Base-by-base conservation (phyloP, 257 asterid genomes). In the Solanum piurae region DNA sequence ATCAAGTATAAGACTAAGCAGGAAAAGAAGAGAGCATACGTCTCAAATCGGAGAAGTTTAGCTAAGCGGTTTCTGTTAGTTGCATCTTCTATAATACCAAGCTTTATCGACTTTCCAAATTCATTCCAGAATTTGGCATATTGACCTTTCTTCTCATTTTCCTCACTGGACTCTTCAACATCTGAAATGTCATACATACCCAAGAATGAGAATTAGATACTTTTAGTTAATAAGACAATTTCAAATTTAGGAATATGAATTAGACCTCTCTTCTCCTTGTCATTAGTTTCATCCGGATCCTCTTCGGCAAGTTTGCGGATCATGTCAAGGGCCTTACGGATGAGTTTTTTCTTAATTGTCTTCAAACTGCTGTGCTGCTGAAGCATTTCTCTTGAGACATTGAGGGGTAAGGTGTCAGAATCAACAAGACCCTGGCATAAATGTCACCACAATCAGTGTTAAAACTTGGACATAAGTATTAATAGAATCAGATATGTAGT, bases 301-400 rank as follows among this genome's bases (percentile, higher is more conserved):
- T 97, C 99, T 3, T 95, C 99, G 68, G 99, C 98, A 88, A 97
- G 92, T 89, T 93, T 97, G 85, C 98, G 95, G 83, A 97, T 95
- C 99, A 97, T 95, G 87, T 97, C 99, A 84, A 95, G 98, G 83
- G 99, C 99, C 94, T 96, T 97, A 85, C 99, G 94, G 83, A 97
- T 96, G 88, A 96, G 98, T 91, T 97, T 97, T 94, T 95, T 97
- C 93, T 97, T 97, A 37, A 97, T 97, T 11, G 99, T 97, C 90
- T 92, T 97, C 94, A 97, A 93, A 94, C 99, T 95, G 93, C 94
- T 94, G 75, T 97, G 99, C 74, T 95, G 98, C 89, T 97, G 99
- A 55, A 97, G 96, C 99, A 96, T 96, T 92, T 97, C 99, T 94
- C 99, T 90, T 12, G 99, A 97, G 42, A 97, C 99, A 85, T 97